Evolutionary conservation across 306 rosid genomes (phyloP).

Genomic region (Vicia faba): DNA sequence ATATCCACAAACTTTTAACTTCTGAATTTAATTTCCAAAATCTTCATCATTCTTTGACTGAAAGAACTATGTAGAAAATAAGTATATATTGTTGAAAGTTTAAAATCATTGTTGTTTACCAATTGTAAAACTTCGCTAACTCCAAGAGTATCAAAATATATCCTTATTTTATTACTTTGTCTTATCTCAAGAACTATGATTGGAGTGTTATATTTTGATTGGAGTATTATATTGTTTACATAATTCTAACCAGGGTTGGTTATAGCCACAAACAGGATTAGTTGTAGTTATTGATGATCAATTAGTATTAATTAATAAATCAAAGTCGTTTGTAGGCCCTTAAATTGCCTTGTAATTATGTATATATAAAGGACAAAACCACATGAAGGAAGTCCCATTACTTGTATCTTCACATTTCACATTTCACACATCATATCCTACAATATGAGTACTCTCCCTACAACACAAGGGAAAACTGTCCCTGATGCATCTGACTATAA

Average conservation of each 20-base stretch:
- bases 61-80: background rate
- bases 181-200: constrained; percentile 16
- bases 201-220: constrained; percentile 3
- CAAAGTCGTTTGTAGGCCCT: background rate
- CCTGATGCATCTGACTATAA: constrained; percentile 78
- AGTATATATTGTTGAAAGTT: background rate
- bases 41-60: background rate
- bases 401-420: background rate
- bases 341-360: background rate
- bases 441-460: constrained; percentile 49
- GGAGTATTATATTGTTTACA: background rate
- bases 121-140: constrained; percentile 1
- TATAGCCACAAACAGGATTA: background rate
- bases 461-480: constrained; percentile 54
- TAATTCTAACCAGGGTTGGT: constrained; percentile 11
- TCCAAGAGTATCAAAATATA: constrained; percentile 1
- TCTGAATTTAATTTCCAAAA: too few species aligned
- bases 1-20: too few species aligned
- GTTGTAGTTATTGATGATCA: background rate
- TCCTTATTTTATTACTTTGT: background rate
- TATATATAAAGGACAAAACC: constrained; percentile 25
- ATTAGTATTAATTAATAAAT: background rate
- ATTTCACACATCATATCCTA: background rate
- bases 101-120: background rate
- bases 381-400: background rate